These are phyloP conservation scores for Penicillium dipodomyicola DNA, from an alignment of 495 filamentous ascomycete species.

Conservation along the genomic window DNA sequence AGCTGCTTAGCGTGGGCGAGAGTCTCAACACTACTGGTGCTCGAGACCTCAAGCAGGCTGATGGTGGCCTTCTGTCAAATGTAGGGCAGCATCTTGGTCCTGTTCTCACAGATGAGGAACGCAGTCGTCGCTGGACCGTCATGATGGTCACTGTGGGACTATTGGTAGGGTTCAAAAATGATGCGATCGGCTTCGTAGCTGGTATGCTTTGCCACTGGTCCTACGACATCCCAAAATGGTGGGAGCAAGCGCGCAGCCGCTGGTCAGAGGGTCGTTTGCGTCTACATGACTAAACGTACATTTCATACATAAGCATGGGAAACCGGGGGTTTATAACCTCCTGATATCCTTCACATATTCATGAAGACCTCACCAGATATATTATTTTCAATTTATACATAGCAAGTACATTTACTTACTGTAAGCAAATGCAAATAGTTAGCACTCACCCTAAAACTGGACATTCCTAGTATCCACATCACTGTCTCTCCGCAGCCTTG, in stretches of 20 bases:
- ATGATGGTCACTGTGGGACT: constrained; percentile 85
- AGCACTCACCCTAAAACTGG: background rate
- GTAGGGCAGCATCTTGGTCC: constrained; percentile 36
- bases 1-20: constrained; percentile 79
- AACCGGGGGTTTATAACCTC: background rate
- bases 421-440: background rate
- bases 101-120: constrained; percentile 57
- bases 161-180: constrained; percentile 83
- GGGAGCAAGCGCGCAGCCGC: constrained; percentile 26
- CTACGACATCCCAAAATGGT: constrained; percentile 38
- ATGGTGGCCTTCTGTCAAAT: constrained; percentile 35
- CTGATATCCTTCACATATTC: background rate
- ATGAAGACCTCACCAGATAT: background rate
- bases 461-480: constrained; percentile 25
- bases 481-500: constrained; percentile 12
- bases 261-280: constrained; percentile 38
- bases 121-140: constrained; percentile 71
- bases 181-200: constrained; percentile 79
- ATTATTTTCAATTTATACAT: background rate
- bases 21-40: constrained; percentile 69
- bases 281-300: constrained; percentile 11
- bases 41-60: constrained; percentile 51
- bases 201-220: constrained; percentile 71
- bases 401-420: background rate
- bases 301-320: background rate